phyloP scores from a whole-genome alignment of 768 basidiomycete genomes.

The Termitomyces sp. region DNA sequence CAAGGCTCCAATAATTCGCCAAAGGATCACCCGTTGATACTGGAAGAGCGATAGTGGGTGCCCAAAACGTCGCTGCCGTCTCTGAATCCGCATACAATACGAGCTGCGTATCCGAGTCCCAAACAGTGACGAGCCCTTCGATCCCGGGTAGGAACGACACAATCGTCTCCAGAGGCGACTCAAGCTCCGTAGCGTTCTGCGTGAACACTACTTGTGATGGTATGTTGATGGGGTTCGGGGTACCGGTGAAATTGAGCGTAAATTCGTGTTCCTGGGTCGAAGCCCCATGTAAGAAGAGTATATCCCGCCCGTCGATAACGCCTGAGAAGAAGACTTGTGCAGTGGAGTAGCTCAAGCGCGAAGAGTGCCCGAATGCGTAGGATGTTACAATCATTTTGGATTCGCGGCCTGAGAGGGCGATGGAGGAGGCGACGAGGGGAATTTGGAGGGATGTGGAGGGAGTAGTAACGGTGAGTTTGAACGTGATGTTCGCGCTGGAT shows the following conservation, averaged over 20 bases:
- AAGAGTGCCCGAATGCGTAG: slow-evolving; percentile 59
- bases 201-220: slow-evolving; percentile 26
- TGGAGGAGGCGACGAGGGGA: slow-evolving; percentile 44
- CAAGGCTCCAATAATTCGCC: slow-evolving; percentile 64
- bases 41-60: slow-evolving; percentile 51
- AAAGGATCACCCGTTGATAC: slow-evolving; percentile 28
- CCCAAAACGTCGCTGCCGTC: slow-evolving; percentile 72
- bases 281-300: slow-evolving; percentile 60
- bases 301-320: slow-evolving; percentile 51
- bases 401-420: slow-evolving; percentile 64
- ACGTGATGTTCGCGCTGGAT: slow-evolving; percentile 39
- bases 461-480: slow-evolving; percentile 57
- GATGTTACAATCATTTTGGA: slow-evolving; percentile 71
- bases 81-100: slow-evolving; percentile 61
- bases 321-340: slow-evolving; percentile 69
- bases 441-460: slow-evolving; percentile 38
- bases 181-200: slow-evolving; percentile 8
- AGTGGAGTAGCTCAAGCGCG: slow-evolving; percentile 61
- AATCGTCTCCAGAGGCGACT: slow-evolving; percentile 29
- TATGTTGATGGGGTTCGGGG: slow-evolving; percentile 28
- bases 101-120: slow-evolving; percentile 63
- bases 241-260: slow-evolving; percentile 42
- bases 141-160: slow-evolving; percentile 54
- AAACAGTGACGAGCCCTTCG: slow-evolving; percentile 52
- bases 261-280: slow-evolving; percentile 50